Conservation (phyloP, 1,284 basidiomycete species). For the Ustilago nuda region DNA sequence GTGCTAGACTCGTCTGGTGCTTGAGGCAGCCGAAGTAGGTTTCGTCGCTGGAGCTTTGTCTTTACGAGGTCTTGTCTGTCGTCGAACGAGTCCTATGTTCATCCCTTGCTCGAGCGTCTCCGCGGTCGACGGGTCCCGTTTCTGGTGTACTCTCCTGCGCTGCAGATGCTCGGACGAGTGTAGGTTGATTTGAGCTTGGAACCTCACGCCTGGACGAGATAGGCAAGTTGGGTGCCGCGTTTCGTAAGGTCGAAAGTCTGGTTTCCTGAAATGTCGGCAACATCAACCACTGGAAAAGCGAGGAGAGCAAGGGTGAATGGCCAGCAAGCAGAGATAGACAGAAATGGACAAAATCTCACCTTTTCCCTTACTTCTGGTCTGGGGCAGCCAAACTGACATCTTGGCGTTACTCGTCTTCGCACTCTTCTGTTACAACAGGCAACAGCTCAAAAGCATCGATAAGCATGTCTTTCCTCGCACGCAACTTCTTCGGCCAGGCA, state of each 20-base stretch:
- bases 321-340: background rate
- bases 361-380: background rate
- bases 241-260: slow-evolving; percentile 57
- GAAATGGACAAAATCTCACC: background rate
- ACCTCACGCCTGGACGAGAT: slow-evolving; percentile 40
- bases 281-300: slow-evolving; percentile 4
- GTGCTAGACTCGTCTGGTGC: slow-evolving; percentile 23
- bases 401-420: background rate
- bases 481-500: slow-evolving; percentile 39
- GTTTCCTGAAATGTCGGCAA: slow-evolving; percentile 53
- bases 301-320: background rate
- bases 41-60: slow-evolving; percentile 35
- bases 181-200: slow-evolving; percentile 55
- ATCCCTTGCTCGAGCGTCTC: slow-evolving; percentile 49
- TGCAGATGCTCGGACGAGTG: slow-evolving; percentile 33
- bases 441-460: slow-evolving; percentile 1
- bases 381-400: slow-evolving; percentile 13
- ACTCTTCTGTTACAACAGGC: background rate
- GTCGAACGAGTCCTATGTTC: slow-evolving; percentile 54
- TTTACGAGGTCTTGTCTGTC: slow-evolving; percentile 36
- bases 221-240: slow-evolving; percentile 54
- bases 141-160: slow-evolving; percentile 44
- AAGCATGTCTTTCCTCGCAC: slow-evolving; percentile 39
- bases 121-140: slow-evolving; percentile 39
- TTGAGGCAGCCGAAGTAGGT: slow-evolving; percentile 27